Evolutionary conservation across 352 stramenopile species (phyloP).

Genomic region (Phytophthora hybrid): DNA sequence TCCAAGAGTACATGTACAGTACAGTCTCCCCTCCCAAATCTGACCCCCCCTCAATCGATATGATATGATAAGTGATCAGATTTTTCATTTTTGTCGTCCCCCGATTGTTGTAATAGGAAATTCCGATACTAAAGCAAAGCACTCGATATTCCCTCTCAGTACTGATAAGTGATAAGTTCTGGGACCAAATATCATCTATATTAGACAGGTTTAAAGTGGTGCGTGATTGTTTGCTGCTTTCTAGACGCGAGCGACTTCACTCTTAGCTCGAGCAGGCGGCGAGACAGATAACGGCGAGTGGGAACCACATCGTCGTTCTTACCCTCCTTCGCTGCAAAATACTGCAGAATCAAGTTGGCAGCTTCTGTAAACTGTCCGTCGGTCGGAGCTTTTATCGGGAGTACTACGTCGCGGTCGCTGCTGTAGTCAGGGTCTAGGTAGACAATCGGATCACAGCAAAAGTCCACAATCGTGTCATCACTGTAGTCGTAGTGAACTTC

Average conservation of each 20-base stretch:
- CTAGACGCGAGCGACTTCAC: background rate
- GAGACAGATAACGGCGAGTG: background rate
- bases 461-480: background rate
- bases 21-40: too few species aligned
- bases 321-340: background rate
- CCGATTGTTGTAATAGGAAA: too few species aligned
- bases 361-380: too few species aligned
- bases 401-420: background rate
- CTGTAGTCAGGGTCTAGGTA: background rate
- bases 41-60: too few species aligned
- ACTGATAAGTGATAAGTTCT: too few species aligned
- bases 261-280: background rate
- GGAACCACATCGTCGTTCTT: background rate
- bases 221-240: background rate
- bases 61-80: too few species aligned
- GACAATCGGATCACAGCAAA: background rate
- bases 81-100: too few species aligned
- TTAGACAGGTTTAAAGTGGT: too few species aligned
- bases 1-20: too few species aligned
- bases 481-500: background rate
- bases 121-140: too few species aligned
- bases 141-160: too few species aligned
- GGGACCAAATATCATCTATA: too few species aligned
- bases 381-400: background rate
- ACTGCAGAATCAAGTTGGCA: background rate